Evolutionary conservation across 2,329 filamentous ascomycete species (phyloP).

Genomic region (Fusarium devonianum): DNA sequence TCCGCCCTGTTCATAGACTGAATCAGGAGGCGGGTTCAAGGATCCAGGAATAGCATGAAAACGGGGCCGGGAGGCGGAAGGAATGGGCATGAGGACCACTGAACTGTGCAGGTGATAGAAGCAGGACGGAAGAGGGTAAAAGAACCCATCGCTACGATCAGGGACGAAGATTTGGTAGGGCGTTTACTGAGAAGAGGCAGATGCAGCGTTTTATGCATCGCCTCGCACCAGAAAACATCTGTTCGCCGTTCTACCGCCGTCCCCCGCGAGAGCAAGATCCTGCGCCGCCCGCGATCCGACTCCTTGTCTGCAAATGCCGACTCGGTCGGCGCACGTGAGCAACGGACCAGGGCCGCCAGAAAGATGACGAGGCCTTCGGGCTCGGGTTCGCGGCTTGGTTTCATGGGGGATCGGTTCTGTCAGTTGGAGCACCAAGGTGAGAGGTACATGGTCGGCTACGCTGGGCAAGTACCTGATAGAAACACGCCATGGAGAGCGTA

Average conservation of each 20-base stretch:
- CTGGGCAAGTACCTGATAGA: conserved; percentile 15
- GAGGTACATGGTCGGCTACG: conserved; percentile 16
- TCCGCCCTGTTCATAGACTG: conserved; percentile 17
- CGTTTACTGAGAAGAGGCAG: conserved; percentile 10
- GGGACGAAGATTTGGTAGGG: conserved; percentile 27
- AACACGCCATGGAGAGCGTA: conserved; percentile 1
- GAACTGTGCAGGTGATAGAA: conserved; percentile 26
- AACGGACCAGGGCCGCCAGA: conserved; percentile 5
- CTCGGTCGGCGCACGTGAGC: conserved; percentile 17
- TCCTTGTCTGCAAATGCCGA: conserved; percentile 1
- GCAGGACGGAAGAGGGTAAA: conserved; percentile 14
- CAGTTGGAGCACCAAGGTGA: background rate
- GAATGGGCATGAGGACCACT: conserved; percentile 21
- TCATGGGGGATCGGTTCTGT: background rate
- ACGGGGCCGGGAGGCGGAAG: conserved; percentile 22
- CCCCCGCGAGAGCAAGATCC: background rate
- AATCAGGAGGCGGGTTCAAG: conserved; percentile 14
- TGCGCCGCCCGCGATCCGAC: conserved; percentile 5
- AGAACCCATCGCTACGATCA: conserved; percentile 16
- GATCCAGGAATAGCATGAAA: conserved; percentile 23
- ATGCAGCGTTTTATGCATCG: conserved; percentile 15
- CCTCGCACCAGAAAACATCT: background rate
- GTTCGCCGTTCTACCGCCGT: too few species aligned
- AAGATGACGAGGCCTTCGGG: conserved; percentile 7
- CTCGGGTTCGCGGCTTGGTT: background rate